These are phyloP conservation scores for Colletotrichum sp. DNA, from an alignment of 2,329 filamentous ascomycete species.

Conservation along the genomic window DNA sequence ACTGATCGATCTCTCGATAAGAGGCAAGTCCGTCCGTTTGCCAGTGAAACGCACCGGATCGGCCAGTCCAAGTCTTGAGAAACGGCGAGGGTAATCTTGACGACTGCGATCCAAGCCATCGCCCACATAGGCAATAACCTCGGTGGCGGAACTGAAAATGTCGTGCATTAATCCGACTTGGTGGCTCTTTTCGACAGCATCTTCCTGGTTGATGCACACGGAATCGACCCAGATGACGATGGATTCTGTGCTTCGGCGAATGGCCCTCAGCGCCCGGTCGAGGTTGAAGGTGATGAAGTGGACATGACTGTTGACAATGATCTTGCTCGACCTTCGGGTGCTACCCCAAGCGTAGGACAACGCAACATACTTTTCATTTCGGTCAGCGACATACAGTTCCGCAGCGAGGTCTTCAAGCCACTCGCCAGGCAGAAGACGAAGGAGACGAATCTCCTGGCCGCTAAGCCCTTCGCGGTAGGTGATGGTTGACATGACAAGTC, in stretches of 20 bases:
- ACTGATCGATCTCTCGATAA: not conserved
- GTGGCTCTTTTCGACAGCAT: slow-evolving; percentile 10
- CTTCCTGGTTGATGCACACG: slow-evolving; percentile 23
- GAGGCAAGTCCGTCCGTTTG: not conserved
- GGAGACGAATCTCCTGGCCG: not conserved
- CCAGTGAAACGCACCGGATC: not conserved
- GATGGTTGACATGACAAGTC: not conserved
- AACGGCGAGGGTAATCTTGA: not conserved
- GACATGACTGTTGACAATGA: slow-evolving; percentile 25
- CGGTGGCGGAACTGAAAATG: not conserved
- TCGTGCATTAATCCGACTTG: slow-evolving; percentile 20
- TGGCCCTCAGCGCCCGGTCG: slow-evolving; percentile 29
- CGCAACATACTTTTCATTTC: slow-evolving; percentile 22
- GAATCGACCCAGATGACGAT: slow-evolving; percentile 17
- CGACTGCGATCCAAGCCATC: slow-evolving; percentile 14
- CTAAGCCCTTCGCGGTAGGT: not conserved
- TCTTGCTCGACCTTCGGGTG: slow-evolving; percentile 15
- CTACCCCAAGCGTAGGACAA: slow-evolving; percentile 34
- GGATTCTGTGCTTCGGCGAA: slow-evolving; percentile 16
- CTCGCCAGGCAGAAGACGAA: slow-evolving; percentile 4
- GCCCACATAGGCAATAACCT: slow-evolving; percentile 5
- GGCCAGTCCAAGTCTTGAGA: not conserved
- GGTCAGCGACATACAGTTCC: not conserved
- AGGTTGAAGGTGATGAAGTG: slow-evolving; percentile 30
- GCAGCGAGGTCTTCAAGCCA: slow-evolving; percentile 10